Evolutionary conservation across 2,329 filamentous ascomycete species (phyloP).

Genomic region (Cadophora gregata): DNA sequence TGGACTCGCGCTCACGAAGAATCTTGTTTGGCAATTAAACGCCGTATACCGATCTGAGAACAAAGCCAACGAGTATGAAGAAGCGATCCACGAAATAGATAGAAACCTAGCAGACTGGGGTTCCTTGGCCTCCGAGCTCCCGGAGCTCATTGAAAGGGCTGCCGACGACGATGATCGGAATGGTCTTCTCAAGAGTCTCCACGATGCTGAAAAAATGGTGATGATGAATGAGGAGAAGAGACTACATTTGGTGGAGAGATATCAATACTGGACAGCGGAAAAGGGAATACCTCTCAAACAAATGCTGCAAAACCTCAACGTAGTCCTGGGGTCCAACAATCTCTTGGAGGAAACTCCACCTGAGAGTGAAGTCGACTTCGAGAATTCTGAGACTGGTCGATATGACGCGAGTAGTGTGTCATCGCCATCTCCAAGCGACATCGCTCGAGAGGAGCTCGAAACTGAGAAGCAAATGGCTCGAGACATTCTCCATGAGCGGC

Average conservation of each 20-base stretch:
- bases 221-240: neutral
- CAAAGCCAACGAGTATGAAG: neutral
- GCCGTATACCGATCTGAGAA: neutral
- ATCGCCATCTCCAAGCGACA: neutral
- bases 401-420: neutral
- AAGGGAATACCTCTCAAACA: neutral
- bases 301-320: neutral
- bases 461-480: neutral
- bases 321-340: neutral
- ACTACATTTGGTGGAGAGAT: neutral
- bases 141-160: neutral
- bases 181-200: neutral
- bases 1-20: conserved; percentile 1
- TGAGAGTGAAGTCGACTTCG: neutral
- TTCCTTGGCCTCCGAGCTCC: neutral
- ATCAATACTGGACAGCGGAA: neutral
- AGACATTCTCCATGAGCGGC: neutral
- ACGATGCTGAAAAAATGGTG: neutral
- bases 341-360: neutral
- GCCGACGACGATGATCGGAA: neutral
- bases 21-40: conserved; percentile 12
- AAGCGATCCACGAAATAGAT: neutral
- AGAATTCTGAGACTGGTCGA: neutral
- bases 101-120: neutral
- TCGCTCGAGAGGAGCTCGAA: neutral